Base-by-base conservation (phyloP, 371 early-diverging fungal species). In the Syncephalastrum sp. region DNA sequence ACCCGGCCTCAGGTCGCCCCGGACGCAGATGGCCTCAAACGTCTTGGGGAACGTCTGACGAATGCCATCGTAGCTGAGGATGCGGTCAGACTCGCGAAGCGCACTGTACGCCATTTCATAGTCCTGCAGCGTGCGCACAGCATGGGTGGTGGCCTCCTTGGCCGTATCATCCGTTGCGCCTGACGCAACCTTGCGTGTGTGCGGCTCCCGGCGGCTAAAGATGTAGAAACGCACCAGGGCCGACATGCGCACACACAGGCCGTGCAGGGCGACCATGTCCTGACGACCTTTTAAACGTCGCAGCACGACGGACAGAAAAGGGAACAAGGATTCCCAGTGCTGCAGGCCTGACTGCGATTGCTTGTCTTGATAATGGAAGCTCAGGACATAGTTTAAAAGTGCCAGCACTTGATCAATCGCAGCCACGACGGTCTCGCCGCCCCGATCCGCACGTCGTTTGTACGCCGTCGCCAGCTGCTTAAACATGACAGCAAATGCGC, bases 331-430 rank as follows among this genome's bases (percentile, higher is more conserved):
- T 25, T 66, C 68, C 76, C 76, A 75, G 47, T 63, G 59, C 47
- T 50, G 46, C 1, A 59, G 13, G 3, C 52, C 25, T 3, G 41
- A 24, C 42, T 57, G 46, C 55, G 54, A 17, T 52, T 63, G 42
- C 46, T 61, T 49, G 43, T 56, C 53, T 49, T 63, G 54, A 46
- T 70, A 75, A 44, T 68, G 67, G 45, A 70, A 75, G 19, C 61
- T 59, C 15, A 75, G 47, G 23, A 75, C 60, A 43, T 75, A 75
- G 47, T 75, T 70, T 15, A 68, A 59, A 12, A 75, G 45, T 1
- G 70, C 64, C 7, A 70, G 69, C 4, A 75, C 58, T 38, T 75
- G 76, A 24, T 75, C 70, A 25, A 75, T 29, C 14, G 70, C 24
- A 5, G 59, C 55, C 17, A 17, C 38, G 8, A 62, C 55, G 16